phyloP scores from a whole-genome alignment of 768 basidiomycete genomes.

The Termitomyces sp. region DNA sequence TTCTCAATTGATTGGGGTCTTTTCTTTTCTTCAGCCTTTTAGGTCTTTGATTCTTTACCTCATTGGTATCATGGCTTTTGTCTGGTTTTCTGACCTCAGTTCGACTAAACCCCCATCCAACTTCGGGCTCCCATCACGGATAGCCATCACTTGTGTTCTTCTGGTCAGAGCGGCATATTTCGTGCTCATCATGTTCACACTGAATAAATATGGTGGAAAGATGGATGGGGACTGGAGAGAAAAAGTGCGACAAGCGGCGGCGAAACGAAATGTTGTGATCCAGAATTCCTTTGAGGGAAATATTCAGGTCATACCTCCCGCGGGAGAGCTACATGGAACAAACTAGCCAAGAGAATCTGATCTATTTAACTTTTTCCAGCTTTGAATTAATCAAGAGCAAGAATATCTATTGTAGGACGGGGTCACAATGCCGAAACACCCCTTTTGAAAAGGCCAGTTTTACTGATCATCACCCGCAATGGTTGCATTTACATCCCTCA shows the following conservation, averaged over 20 bases:
- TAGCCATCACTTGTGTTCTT: slow-evolving; percentile 48
- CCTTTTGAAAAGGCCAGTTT: no score
- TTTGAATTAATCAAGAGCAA: no score
- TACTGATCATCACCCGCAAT: no score
- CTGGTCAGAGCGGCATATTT: slow-evolving; percentile 55
- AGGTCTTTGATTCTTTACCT: slow-evolving; percentile 68
- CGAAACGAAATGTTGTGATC: neutral
- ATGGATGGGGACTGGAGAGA: slow-evolving; percentile 5
- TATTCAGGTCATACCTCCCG: neutral
- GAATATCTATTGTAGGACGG: no score
- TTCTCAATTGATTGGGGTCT: neutral
- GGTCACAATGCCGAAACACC: no score
- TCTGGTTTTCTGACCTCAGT: slow-evolving; percentile 45
- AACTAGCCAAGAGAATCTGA: neutral
- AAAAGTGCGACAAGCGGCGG: neutral
- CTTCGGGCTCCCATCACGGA: slow-evolving; percentile 44
- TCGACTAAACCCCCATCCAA: slow-evolving; percentile 25
- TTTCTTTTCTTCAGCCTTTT: neutral
- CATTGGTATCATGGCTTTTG: slow-evolving; percentile 54
- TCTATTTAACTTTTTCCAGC: no score
- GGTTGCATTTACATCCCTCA: no score
- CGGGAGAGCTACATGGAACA: neutral
- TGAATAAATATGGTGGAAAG: slow-evolving; percentile 48
- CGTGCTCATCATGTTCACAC: slow-evolving; percentile 49
- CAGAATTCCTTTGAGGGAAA: neutral